Conservation (phyloP, 1,284 basidiomycete genomes). For the Rhizopogon hawkerae region DNA sequence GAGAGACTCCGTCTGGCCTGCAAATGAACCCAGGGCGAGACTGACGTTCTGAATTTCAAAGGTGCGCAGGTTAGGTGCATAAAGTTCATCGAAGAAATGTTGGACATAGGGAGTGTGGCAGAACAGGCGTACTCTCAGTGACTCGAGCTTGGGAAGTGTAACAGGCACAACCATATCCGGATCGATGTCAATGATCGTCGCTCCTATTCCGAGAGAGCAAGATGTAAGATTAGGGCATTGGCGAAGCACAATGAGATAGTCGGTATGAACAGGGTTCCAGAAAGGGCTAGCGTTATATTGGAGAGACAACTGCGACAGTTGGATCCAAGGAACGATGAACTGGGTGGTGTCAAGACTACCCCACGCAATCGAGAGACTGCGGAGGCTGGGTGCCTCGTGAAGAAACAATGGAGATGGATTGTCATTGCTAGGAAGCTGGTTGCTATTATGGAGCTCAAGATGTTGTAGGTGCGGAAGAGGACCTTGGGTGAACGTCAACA, state of each 20-base stretch:
- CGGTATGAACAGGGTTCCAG: slow-evolving; percentile 24
- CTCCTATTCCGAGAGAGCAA: slow-evolving; percentile 23
- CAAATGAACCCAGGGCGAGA: slow-evolving; percentile 20
- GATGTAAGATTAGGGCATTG: slow-evolving; percentile 21
- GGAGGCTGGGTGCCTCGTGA: slow-evolving; percentile 22
- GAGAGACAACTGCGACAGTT: slow-evolving; percentile 23
- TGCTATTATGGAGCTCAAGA: slow-evolving; percentile 23
- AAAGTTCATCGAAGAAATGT: slow-evolving; percentile 21
- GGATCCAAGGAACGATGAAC: slow-evolving; percentile 25
- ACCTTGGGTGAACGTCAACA: slow-evolving; percentile 25
- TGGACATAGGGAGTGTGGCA: slow-evolving; percentile 22
- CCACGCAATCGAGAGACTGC: slow-evolving; percentile 23
- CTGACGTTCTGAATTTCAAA: slow-evolving; percentile 23
- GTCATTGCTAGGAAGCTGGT: slow-evolving; percentile 20
- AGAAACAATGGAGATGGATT: slow-evolving; percentile 19
- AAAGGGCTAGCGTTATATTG: slow-evolving; percentile 22
- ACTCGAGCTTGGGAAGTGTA: slow-evolving; percentile 22
- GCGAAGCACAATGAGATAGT: slow-evolving; percentile 21
- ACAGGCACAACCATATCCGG: slow-evolving; percentile 12
- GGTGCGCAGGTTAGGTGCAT: slow-evolving; percentile 18
- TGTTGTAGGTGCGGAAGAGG: slow-evolving; percentile 18
- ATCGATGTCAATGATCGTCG: slow-evolving; percentile 13
- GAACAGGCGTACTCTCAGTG: slow-evolving; percentile 20
- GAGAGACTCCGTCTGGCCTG: slow-evolving; percentile 22
- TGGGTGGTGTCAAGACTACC: slow-evolving; percentile 20